Base-by-base conservation (phyloP, 306 rosid species). In the Begonia masoniana region DNA sequence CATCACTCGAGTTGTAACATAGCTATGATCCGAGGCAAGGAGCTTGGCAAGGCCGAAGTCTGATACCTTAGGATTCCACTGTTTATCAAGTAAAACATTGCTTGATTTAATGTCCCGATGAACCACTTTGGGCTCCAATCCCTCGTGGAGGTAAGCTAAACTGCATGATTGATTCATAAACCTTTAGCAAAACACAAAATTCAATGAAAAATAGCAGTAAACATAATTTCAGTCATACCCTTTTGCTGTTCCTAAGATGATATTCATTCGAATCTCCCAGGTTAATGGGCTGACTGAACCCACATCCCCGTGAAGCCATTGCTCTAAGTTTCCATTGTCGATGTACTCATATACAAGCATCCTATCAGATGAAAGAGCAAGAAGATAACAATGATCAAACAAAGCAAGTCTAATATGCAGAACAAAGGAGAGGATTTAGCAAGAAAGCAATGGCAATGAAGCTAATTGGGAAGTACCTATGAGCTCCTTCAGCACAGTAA, bases 11-110 rank as follows among this genome's bases (percentile, higher is more conserved):
- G 96, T 88, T 50, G 96, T 88, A 9, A 84, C 71, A 55, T 84
- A 81, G 74, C 82, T 88, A 58, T 61, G 75, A 43, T 84, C 94
- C 1, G 94, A 80, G 55, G 85, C 82, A 11, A 88, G 81, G 60
- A 84, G 96, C 64, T 88, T 88, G 23, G 94, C 94, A 31, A 88
- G 96, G 56, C 96, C 96, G 71, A 88, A 88, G 17, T 88, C 96
- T 48, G 96, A 88, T 26, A 88, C 94, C 80, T 84, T 84, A 17
- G 96, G 59, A 73, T 84, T 77, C 96, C 94, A 88, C 54, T 74
- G 96, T 74, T 71, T 88, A 78, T 72, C 93, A 50, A 84, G 73
- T 77, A 88, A 71, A 66, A 88, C 81, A 71, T 84, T 88, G 77
- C 96, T 84, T 4, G 96, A 81, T 65, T 88, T 88, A 54, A 88